Conservation (phyloP, 31 red algal genomes). For the Bonnemaisonia californica region DNA sequence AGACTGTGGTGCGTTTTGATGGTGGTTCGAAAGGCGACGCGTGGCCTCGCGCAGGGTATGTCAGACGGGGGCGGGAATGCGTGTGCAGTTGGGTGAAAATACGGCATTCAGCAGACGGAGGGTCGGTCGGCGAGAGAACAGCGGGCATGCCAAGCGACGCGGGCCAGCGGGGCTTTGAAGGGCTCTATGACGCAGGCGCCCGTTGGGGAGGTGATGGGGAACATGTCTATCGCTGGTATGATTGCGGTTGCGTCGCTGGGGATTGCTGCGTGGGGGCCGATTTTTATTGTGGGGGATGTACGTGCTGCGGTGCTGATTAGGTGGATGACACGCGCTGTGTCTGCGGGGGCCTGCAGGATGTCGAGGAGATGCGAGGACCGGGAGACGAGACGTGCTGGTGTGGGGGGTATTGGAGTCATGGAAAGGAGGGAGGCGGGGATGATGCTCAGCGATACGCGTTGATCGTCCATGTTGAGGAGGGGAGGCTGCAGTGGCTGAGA, state of each 20-base stretch:
- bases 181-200: not conserved
- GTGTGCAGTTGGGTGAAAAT: conserved; percentile 47
- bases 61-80: conserved; percentile 5
- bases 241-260: not conserved
- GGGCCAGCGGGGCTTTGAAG: not conserved
- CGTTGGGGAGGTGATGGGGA: not conserved
- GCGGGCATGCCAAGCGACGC: conserved; percentile 29
- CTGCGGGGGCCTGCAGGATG: not conserved
- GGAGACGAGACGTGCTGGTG: not conserved
- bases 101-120: conserved; percentile 29
- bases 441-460: not conserved
- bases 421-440: not conserved
- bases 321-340: not conserved
- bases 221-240: not conserved
- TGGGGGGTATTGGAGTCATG: not conserved
- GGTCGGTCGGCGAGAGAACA: conserved; percentile 38
- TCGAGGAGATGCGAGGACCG: not conserved
- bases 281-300: not conserved
- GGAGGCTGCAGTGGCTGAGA: too few species aligned
- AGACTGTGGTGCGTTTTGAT: too few species aligned
- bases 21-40: not conserved
- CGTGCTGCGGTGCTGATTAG: not conserved
- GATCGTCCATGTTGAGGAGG: not conserved
- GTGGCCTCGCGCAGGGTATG: conserved; percentile 14
- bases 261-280: not conserved